Evolutionary conservation across 2,329 filamentous ascomycete genomes (phyloP).

Genomic region (Penicillium freii): DNA sequence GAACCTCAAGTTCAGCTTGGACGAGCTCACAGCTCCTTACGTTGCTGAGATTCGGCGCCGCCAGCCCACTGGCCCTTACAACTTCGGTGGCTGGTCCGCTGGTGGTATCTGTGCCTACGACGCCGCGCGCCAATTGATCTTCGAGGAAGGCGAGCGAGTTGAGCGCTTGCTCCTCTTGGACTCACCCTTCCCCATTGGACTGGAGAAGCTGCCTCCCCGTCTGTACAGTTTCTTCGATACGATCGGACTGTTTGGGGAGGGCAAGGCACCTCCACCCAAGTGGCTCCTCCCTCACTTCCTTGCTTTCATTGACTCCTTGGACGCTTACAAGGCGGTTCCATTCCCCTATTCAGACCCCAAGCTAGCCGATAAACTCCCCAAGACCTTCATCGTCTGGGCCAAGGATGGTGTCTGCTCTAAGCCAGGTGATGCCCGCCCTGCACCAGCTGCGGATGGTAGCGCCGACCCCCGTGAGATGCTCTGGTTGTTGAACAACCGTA

Average conservation of each 20-base stretch:
- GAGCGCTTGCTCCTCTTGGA: conserved; percentile 65
- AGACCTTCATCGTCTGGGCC: conserved; percentile 49
- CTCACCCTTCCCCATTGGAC: conserved; percentile 63
- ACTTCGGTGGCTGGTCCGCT: conserved; percentile 71
- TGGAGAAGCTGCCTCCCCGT: conserved; percentile 63
- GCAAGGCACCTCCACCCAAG: conserved; percentile 44
- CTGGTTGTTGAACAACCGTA: conserved; percentile 50
- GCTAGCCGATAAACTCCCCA: conserved; percentile 39
- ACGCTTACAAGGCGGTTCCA: conserved; percentile 42
- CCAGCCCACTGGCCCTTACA: conserved; percentile 57
- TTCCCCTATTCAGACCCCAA: conserved; percentile 32
- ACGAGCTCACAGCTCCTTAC: conserved; percentile 39
- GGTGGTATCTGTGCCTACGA: conserved; percentile 72
- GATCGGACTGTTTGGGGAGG: conserved; percentile 49
- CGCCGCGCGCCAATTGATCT: conserved; percentile 59
- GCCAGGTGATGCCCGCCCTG: conserved; percentile 41
- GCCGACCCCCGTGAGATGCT: conserved; percentile 50
- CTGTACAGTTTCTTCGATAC: conserved; percentile 52
- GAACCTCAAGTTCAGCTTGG: conserved; percentile 36
- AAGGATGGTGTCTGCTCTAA: conserved; percentile 49
- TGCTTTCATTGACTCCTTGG: conserved; percentile 49
- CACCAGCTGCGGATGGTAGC: conserved; percentile 38
- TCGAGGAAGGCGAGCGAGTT: conserved; percentile 56
- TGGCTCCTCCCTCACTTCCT: conserved; percentile 55
- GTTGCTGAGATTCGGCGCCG: conserved; percentile 48